Base-by-base conservation (phyloP, 75 land plant species). In the Gnetum montanum region DNA sequence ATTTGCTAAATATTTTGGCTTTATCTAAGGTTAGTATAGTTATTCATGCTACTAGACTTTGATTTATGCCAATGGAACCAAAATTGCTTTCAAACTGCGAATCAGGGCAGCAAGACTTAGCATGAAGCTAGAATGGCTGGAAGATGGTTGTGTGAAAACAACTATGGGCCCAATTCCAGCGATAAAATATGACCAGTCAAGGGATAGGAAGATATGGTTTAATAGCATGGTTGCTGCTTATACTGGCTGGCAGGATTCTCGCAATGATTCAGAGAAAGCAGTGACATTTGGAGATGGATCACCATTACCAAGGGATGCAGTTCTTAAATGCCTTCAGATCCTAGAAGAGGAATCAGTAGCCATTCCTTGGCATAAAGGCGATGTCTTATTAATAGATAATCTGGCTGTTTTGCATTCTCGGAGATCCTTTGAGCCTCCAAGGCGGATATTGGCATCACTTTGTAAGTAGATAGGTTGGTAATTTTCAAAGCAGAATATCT, bases 221-320 rank as follows among this genome's bases (percentile, higher is more conserved):
- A 94, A 94, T 58, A 89, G 96, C 72, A 94, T 90, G 87, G 98
- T 89, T 15, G 87, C 91, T 46, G 96, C 98, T 35, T 94, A 90
- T 37, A 90, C 87, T 34, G 96, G 98, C 6, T 94, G 98, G 98
- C 29, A 85, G 57, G 98, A 94, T 62, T 70, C 76, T 12, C 75
- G 96, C n/a, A 94, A 94, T 36, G 96, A 75, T 60, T 90, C 91
- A 19, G 72, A 60, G 12, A 85, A 85, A 57, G 98, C 98, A n/a
- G 96, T 94, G 7, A 80, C 73, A 24, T 94, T 85, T 59, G 98
- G 98, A 31, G 91, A 94, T 63, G 91, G 96, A 7, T 57, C 60
- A 4, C 86, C 87, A 13, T 60, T 94, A 66, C 96, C 98, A 37
- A 72, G 61, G 38, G 90, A 89, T 35, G 75, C 75, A 8, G 72